A percentile compares a stretch with the other conserved stretches of the same genome.
These are phyloP conservation scores for Microbotryum scabiosae DNA, from an alignment of 1,284 basidiomycete genomes.

Conservation along the genomic window DNA sequence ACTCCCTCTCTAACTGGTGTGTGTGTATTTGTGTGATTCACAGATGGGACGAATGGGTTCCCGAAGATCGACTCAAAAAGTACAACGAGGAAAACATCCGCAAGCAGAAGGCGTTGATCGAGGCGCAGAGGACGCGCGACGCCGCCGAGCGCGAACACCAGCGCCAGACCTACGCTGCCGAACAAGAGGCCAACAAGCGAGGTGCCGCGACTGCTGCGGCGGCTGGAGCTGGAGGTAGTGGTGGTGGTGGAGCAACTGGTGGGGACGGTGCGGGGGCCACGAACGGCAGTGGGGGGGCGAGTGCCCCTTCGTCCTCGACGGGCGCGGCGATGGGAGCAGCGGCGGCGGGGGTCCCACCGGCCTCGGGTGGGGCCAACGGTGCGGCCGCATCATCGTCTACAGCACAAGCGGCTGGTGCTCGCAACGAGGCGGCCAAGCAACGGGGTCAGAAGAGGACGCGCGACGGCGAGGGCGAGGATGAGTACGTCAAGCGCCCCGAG, in stretches of 20 bases:
- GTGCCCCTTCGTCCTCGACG: no score
- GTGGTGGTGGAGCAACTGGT: background rate
- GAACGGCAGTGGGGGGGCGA: no score
- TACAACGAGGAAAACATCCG: slow-evolving; percentile 73
- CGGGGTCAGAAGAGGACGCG: no score
- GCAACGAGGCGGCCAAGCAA: no score
- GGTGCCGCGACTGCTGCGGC: background rate
- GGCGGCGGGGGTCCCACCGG: no score
- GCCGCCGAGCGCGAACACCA: slow-evolving; percentile 38
- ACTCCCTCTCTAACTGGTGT: background rate
- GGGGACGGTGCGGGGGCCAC: no score
- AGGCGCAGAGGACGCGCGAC: slow-evolving; percentile 49
- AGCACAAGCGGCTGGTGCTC: no score
- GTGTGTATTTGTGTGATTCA: background rate
- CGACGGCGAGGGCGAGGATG: slow-evolving; percentile 40
- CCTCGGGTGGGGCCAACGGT: no score
- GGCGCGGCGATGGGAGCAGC: no score
- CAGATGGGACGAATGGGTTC: slow-evolving; percentile 99
- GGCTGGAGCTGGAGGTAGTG: background rate
- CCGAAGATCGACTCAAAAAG: slow-evolving; percentile 72
- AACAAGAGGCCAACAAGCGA: slow-evolving; percentile 26
- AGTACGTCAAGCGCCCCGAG: slow-evolving; percentile 64
- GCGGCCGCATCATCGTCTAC: no score
- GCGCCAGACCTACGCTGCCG: slow-evolving; percentile 38
- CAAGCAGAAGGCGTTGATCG: slow-evolving; percentile 54